Conservation (phyloP, 768 basidiomycete genomes). For the Candolleomyces eurysporus region DNA sequence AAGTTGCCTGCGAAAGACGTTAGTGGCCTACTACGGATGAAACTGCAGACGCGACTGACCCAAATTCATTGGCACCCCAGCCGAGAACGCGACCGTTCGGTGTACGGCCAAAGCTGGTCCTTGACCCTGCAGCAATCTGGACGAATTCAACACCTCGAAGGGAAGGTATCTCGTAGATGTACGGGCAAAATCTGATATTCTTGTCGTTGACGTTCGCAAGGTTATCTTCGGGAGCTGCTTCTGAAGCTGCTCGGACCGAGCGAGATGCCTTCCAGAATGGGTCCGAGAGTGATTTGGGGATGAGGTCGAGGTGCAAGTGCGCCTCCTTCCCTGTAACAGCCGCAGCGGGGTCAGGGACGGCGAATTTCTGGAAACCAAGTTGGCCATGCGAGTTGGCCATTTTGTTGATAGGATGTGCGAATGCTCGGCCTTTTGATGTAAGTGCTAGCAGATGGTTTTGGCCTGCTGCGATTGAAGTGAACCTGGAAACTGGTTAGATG, state of each 20-base stretch:
- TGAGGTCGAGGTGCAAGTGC: conserved; percentile 49
- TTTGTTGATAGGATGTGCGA: conserved; percentile 72
- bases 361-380: conserved; percentile 71
- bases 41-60: conserved; percentile 40
- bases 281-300: conserved; percentile 53
- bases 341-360: conserved; percentile 40
- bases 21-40: background rate
- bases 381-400: conserved; percentile 81
- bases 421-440: conserved; percentile 73
- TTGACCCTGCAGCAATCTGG: conserved; percentile 70
- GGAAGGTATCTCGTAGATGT: conserved; percentile 75
- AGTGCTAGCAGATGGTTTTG: conserved; percentile 68
- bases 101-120: conserved; percentile 74
- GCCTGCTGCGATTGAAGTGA: conserved; percentile 73
- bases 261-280: conserved; percentile 48
- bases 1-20: conserved; percentile 56
- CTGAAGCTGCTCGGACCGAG: conserved; percentile 30
- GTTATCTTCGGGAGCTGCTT: conserved; percentile 28
- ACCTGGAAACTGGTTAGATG: conserved; percentile 37
- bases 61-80: conserved; percentile 88
- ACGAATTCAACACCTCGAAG: conserved; percentile 60
- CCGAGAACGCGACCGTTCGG: conserved; percentile 70
- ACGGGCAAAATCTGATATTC: conserved; percentile 63
- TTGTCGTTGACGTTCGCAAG: conserved; percentile 31
- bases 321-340: conserved; percentile 22